Evolutionary conservation across 1,139 yeast genomes (phyloP).

Genomic region (Blastobotrys buckinghamii): DNA sequence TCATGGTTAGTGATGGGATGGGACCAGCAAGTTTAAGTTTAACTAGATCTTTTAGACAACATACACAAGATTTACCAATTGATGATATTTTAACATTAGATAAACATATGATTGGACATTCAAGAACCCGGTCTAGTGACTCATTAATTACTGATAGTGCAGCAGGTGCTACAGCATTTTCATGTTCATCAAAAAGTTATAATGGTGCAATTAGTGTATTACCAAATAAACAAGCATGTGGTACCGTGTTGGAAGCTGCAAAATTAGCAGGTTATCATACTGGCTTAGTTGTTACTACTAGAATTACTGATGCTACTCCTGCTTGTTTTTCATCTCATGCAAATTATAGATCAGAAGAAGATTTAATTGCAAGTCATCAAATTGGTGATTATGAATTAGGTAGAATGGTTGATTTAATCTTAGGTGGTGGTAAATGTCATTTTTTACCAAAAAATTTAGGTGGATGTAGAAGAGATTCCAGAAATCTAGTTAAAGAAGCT

Average conservation of each 20-base stretch:
- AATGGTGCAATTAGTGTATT: slow-evolving; percentile 82
- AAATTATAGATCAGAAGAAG: slow-evolving; percentile 66
- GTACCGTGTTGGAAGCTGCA: slow-evolving; percentile 78
- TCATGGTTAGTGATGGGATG: slow-evolving; percentile 90
- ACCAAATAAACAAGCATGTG: slow-evolving; percentile 59
- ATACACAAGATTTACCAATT: slow-evolving; percentile 43
- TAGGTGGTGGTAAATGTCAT: slow-evolving; percentile 88
- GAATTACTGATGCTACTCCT: slow-evolving; percentile 84
- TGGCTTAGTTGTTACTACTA: slow-evolving; percentile 82
- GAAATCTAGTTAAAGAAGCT: slow-evolving; percentile 61
- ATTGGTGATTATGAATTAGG: slow-evolving; percentile 75
- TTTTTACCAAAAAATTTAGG: slow-evolving; percentile 49
- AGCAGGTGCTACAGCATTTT: slow-evolving; percentile 90
- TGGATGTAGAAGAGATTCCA: slow-evolving; percentile 64
- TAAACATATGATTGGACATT: slow-evolving; percentile 62
- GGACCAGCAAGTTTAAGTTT: slow-evolving; percentile 79
- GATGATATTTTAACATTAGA: slow-evolving; percentile 58
- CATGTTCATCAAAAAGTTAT: slow-evolving; percentile 72
- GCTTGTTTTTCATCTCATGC: slow-evolving; percentile 81
- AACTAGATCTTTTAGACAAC: slow-evolving; percentile 65
- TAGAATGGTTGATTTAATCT: slow-evolving; percentile 67
- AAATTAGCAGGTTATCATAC: slow-evolving; percentile 70
- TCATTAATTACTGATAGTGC: slow-evolving; percentile 85
- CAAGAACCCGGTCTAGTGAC: slow-evolving; percentile 67
- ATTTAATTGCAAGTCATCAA: slow-evolving; percentile 79